A percentile compares a stretch with the other conserved stretches of the same genome.
These are phyloP conservation scores for Fragilariopsis cylindrus DNA, from an alignment of 108 stramenopile genomes.

Conservation along the genomic window DNA sequence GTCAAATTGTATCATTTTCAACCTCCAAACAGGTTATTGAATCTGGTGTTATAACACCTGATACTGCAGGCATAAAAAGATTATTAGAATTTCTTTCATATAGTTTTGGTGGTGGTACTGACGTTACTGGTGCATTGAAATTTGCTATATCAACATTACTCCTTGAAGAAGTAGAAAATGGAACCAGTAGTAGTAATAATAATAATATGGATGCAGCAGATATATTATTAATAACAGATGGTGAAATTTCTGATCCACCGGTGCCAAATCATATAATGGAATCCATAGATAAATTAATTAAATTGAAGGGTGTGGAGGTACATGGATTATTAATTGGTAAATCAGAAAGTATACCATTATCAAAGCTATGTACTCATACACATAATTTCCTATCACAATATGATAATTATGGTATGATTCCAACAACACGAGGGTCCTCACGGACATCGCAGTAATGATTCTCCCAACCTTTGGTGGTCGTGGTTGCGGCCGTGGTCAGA, in stretches of 20 bases:
- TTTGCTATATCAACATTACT: constrained; percentile 40
- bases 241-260: constrained; percentile 80
- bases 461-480: no score
- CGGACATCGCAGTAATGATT: no score
- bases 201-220: constrained; percentile 62
- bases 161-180: neutral
- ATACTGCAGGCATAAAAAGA: constrained; percentile 44
- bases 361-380: constrained; percentile 54
- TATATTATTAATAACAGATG: constrained; percentile 75
- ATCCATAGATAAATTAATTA: constrained; percentile 49
- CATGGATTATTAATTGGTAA: constrained; percentile 73
- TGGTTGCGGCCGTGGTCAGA: no score
- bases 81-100: constrained; percentile 67
- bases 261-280: constrained; percentile 50
- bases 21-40: constrained; percentile 55
- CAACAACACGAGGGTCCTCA: no score
- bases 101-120: constrained; percentile 79
- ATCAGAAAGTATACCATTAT: constrained; percentile 58
- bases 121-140: constrained; percentile 72
- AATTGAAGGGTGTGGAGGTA: constrained; percentile 53
- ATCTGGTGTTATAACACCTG: constrained; percentile 43
- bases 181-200: neutral
- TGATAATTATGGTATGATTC: neutral
- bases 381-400: constrained; percentile 53
- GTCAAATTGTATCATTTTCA: constrained; percentile 71